Percentiles rank a stretch among this genome's conserved stretches.
phyloP scores from a whole-genome alignment of 2,329 filamentous ascomycete genomes.

The Monilinia fructigena region DNA sequence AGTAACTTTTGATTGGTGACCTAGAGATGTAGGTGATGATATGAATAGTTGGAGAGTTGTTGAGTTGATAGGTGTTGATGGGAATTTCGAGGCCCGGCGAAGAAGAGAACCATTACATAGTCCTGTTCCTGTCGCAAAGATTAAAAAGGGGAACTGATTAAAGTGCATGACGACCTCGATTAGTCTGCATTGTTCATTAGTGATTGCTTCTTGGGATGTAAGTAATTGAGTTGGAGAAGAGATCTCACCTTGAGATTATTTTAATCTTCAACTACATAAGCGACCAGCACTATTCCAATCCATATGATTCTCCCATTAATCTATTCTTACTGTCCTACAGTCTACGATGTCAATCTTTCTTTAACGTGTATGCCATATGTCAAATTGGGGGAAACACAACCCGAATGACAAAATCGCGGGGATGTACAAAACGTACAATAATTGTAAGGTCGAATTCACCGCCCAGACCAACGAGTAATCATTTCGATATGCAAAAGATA shows the following conservation, averaged over 20 bases:
- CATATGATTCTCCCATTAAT: constrained; percentile 7
- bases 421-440: neutral
- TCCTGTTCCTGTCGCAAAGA: constrained; percentile 11
- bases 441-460: neutral
- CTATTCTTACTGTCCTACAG: constrained; percentile 14
- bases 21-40: neutral
- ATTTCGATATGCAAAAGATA: neutral
- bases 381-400: constrained; percentile 1
- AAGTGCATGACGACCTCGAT: constrained; percentile 16
- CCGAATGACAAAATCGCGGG: constrained; percentile 4
- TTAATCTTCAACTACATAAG: constrained; percentile 1
- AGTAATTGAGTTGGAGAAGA: neutral
- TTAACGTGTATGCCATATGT: neutral
- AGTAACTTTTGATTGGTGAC: neutral
- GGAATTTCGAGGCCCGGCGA: neutral
- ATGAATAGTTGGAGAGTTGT: neutral
- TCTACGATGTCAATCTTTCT: neutral
- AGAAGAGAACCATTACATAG: constrained; percentile 17
- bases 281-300: constrained; percentile 4
- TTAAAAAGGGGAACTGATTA: constrained; percentile 1
- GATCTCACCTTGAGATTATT: constrained; percentile 5
- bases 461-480: neutral
- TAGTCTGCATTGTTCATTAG: neutral
- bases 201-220: neutral
- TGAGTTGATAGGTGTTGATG: neutral